Percentiles rank a stretch among this genome's conserved stretches.
phyloP scores from a whole-genome alignment of 2,329 filamentous ascomycete genomes.

The Xylaria sp. region DNA sequence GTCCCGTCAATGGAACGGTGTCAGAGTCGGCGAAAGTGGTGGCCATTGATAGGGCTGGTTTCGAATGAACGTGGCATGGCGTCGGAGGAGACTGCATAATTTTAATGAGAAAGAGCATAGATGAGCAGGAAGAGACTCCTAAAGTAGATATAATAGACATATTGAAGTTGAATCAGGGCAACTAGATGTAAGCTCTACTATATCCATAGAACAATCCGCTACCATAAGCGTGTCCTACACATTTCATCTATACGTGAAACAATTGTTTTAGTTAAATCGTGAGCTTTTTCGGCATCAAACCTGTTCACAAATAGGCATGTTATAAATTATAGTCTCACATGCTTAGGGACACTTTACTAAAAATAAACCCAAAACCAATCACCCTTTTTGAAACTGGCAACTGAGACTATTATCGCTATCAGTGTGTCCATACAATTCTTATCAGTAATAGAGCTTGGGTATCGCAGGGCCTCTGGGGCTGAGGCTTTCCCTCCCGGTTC shows the following conservation, averaged over 20 bases:
- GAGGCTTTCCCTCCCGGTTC: no score
- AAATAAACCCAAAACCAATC: neutral
- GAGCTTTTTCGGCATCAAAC: neutral
- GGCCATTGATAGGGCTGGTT: constrained; percentile 38
- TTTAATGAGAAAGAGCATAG: neutral
- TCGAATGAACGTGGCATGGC: neutral
- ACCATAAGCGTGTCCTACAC: neutral
- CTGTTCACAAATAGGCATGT: neutral
- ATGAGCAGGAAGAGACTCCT: neutral
- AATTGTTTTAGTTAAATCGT: neutral
- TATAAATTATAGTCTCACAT: neutral
- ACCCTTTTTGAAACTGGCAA: no score
- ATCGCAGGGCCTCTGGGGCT: no score
- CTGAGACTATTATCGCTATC: no score
- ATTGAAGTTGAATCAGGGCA: neutral
- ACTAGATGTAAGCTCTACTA: neutral
- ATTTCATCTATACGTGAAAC: neutral
- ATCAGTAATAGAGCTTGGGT: no score
- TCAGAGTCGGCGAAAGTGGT: constrained; percentile 44
- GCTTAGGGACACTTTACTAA: neutral
- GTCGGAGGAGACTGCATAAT: neutral
- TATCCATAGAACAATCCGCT: neutral
- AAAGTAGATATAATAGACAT: neutral
- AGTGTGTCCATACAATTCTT: no score
- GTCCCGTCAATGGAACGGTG: constrained; percentile 41